These are phyloP conservation scores for Fusarium equiseti DNA, from an alignment of 2,329 filamentous ascomycete genomes.

Conservation along the genomic window DNA sequence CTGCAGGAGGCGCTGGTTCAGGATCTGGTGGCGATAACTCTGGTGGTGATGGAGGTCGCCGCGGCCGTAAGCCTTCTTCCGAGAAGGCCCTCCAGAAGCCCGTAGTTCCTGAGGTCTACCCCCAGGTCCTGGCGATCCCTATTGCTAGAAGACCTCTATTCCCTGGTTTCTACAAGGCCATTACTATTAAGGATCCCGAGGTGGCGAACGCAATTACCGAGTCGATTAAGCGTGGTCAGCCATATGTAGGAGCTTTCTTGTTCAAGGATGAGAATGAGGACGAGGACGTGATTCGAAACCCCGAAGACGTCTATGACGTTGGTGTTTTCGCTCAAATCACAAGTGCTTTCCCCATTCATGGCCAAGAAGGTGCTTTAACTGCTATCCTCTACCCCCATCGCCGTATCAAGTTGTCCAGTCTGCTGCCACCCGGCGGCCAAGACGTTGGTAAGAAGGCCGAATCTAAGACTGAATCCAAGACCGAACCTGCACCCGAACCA, in stretches of 20 bases:
- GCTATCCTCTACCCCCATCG: slow-evolving; percentile 97
- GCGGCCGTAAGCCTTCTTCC: slow-evolving; percentile 75
- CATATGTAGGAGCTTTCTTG: slow-evolving; percentile 95
- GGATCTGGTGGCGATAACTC: slow-evolving; percentile 68
- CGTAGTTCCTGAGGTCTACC: slow-evolving; percentile 92
- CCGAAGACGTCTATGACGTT: slow-evolving; percentile 93
- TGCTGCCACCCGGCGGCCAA: slow-evolving; percentile 76
- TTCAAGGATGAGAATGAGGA: slow-evolving; percentile 97
- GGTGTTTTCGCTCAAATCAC: slow-evolving; percentile 99
- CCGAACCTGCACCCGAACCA: slow-evolving; percentile 67
- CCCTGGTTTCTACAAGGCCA: slow-evolving; percentile 98
- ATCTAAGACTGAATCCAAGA: slow-evolving; percentile 62
- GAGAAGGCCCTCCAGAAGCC: slow-evolving; percentile 88
- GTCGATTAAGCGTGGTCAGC: slow-evolving; percentile 96
- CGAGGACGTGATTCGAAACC: slow-evolving; percentile 90
- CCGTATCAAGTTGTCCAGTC: slow-evolving; percentile 87
- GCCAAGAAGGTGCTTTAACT: slow-evolving; percentile 86
- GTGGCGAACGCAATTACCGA: slow-evolving; percentile 94
- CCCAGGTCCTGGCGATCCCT: slow-evolving; percentile 96
- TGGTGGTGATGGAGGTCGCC: slow-evolving; percentile 73
- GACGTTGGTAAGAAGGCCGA: slow-evolving; percentile 65
- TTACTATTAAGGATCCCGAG: slow-evolving; percentile 93
- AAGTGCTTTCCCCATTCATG: slow-evolving; percentile 90
- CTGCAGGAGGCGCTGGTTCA: slow-evolving; percentile 65
- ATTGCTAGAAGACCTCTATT: slow-evolving; percentile 94